phyloP scores from a whole-genome alignment of 164 flowering plant species.

The Paratinospora sagittata region DNA sequence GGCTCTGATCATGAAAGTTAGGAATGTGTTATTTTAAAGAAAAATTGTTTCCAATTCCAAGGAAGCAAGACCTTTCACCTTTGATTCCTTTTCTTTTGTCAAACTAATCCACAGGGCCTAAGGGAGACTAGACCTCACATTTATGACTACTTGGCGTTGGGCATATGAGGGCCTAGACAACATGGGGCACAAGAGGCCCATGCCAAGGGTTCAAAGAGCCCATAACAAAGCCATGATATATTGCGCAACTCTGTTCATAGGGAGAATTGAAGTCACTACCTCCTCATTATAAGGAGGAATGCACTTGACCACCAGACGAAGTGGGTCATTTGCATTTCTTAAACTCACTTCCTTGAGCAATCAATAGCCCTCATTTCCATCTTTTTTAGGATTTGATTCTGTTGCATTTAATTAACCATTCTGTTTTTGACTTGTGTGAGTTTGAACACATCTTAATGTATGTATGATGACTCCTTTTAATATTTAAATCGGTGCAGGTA shows the following conservation, averaged over 20 bases:
- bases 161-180: too few species aligned
- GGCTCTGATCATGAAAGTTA: not conserved
- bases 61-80: not conserved
- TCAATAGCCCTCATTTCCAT: not conserved
- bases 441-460: not conserved
- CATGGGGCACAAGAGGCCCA: too few species aligned
- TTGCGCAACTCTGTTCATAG: too few species aligned
- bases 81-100: not conserved
- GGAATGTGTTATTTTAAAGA: not conserved
- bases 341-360: not conserved
- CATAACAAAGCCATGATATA: too few species aligned
- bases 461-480: not conserved
- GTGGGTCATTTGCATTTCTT: not conserved
- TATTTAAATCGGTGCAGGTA: conserved; percentile 31
- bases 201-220: too few species aligned
- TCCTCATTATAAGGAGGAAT: too few species aligned
- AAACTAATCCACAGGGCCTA: too few species aligned
- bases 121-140: too few species aligned
- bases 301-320: too few species aligned
- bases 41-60: not conserved
- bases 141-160: too few species aligned
- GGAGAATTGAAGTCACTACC: too few species aligned
- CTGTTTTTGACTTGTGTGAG: not conserved
- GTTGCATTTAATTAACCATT: not conserved
- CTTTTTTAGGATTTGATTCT: not conserved